Base-by-base conservation (phyloP, 1,139 yeast genomes). In the Hyphopichia burtonii region DNA sequence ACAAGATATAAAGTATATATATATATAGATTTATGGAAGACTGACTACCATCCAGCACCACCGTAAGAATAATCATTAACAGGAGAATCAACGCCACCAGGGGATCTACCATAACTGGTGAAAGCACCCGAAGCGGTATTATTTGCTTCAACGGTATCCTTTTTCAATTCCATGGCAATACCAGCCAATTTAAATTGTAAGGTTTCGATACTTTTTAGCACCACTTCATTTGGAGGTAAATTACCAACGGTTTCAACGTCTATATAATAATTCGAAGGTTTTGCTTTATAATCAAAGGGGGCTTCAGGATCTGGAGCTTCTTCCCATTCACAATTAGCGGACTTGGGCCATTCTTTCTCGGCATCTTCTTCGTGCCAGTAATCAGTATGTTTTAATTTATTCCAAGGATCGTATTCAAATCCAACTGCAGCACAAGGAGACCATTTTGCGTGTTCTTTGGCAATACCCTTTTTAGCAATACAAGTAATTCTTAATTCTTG, bases 391-490 rank as follows among this genome's bases (percentile, higher is more conserved):
- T 86, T 85, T 54, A 94, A 76, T 67, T 93, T 94, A 66, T 93
- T 93, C 96, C 96, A 93, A n/a, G 99, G 99, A 60, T 93, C 99
- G 59, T 93, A 93, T 66, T 93, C 99, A 58, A 93, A 93, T 19
- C 96, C 98, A 43, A 94, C 78, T n/a, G 99, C 99, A 0, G 97
- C 79, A 53, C 96, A 87, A 1, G 99, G 97, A 6, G 95, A 85
- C 99, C 99, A 93, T 60, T 93, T 93, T 41, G 99, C 97, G 59
- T 93, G 99, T 63, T 93, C 99, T 63, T 94, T 93, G 36, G 98
- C 91, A 47, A 94, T 93, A 36, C 99, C 99, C 70, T 93, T 93
- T 65, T 94, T 93, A 42, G 99, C 99, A 49, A 93, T 86, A 67
- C 99, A 93, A 49, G 86, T 83, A 47, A 93, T 69, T 52, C 86